Base-by-base conservation (phyloP, 2,329 filamentous ascomycete genomes). In the Calonectria crousiana region DNA sequence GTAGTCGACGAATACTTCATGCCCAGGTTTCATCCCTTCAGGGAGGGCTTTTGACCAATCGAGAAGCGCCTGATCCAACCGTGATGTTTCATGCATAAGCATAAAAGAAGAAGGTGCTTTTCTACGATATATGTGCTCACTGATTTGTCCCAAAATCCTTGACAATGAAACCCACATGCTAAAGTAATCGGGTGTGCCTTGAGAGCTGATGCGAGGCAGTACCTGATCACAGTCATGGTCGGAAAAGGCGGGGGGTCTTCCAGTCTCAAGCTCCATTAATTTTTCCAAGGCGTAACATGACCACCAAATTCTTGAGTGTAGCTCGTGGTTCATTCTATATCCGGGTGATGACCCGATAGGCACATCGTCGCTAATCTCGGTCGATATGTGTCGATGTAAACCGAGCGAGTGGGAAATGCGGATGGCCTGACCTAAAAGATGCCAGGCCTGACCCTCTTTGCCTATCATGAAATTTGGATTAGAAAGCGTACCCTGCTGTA, bases 361-460 rank as follows among this genome's bases (percentile, higher is more conserved):
- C 13, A 69, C n/a, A 14, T 69, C 56, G 18, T 58, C 67, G 28
- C 67, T 58, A n/a, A 64, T 52, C 36, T 68, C 44, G 11, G 49
- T 38, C 18, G 52, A 72, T 20, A 76, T 72, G 16, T 74, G 74
- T 10, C 77, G 69, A 13, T 78, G 77, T 5, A 78, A 49, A 2
- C 77, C 77, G 2, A 79, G 34, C 0, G 77, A 79, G 28, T 78
- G 77, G 0, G 74, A 74, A 20, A 78, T 72, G 1, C 77, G 58
- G 1, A 79, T 73, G 0, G 72, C 70, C 14, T 78, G 77, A 0
- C 77, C 77, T 0, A 78, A 52, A 0, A 78, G 62, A 26, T 78
- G 77, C 77, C 77, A 78, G 8, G 74, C 71, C 23, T 78, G 77
- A 1, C 77, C 77, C 3, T 78, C 77, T 18, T 78, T 78, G 0